phyloP scores from a whole-genome alignment of 1,139 yeast species.

The Nakaseomyces delphensis region DNA sequence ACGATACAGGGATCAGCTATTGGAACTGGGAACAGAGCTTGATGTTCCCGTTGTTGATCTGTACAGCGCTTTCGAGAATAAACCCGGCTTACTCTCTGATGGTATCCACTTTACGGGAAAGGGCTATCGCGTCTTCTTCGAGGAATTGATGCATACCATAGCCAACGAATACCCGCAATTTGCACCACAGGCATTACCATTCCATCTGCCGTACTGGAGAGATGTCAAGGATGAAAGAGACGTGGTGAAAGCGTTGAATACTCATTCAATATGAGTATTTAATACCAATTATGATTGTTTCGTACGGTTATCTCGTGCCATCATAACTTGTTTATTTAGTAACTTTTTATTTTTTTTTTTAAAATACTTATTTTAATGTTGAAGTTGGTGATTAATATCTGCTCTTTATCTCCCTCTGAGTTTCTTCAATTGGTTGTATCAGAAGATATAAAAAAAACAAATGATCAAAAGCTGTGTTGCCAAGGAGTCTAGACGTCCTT shows the following conservation, averaged over 20 bases:
- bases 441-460: neutral
- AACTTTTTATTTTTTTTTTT: neutral
- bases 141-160: slow-evolving; percentile 37
- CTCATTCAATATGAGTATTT: neutral
- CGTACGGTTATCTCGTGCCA: neutral
- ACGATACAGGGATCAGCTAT: slow-evolving; percentile 44
- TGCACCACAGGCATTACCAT: slow-evolving; percentile 34
- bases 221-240: slow-evolving; percentile 18
- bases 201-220: slow-evolving; percentile 36
- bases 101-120: slow-evolving; percentile 61
- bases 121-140: slow-evolving; percentile 49
- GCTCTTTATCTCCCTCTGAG: no score
- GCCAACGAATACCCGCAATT: slow-evolving; percentile 40
- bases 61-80: slow-evolving; percentile 37
- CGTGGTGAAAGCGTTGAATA: neutral
- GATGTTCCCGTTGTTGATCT: slow-evolving; percentile 48
- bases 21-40: slow-evolving; percentile 38
- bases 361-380: no score
- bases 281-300: neutral
- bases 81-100: slow-evolving; percentile 36
- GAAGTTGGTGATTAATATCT: no score
- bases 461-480: neutral
- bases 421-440: no score
- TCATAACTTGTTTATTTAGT: neutral
- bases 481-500: slow-evolving; percentile 8